Conservation (phyloP, 371 early-diverging fungal genomes). For the Gilbertella persicaria region DNA sequence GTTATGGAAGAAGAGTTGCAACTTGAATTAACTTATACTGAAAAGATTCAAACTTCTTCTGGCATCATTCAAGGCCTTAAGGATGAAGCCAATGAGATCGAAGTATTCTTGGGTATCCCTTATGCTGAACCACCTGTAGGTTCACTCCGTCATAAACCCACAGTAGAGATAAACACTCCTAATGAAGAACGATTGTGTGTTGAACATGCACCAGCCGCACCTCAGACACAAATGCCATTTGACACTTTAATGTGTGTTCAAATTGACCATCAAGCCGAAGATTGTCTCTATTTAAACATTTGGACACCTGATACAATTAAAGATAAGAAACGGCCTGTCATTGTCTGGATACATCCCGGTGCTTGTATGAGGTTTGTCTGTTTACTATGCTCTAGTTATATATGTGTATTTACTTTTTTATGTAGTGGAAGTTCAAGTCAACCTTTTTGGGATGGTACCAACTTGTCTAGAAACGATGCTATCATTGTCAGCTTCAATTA, state of each 20-base stretch:
- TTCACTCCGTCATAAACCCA: constrained; percentile 32
- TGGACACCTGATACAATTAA: constrained; percentile 29
- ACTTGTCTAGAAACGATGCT: constrained; percentile 32
- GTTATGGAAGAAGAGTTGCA: not conserved
- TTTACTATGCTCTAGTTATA: not conserved
- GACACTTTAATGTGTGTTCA: constrained; percentile 45
- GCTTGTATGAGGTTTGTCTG: constrained; percentile 28
- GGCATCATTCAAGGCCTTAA: constrained; percentile 33
- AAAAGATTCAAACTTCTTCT: constrained; percentile 20
- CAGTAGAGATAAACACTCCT: constrained; percentile 19
- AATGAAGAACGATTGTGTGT: constrained; percentile 18
- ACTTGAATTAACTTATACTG: constrained; percentile 11
- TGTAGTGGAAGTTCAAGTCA: constrained; percentile 36
- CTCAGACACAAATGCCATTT: constrained; percentile 39
- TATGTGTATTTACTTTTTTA: not conserved
- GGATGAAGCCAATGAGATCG: constrained; percentile 21
- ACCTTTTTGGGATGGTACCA: constrained; percentile 41
- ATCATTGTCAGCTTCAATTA: constrained; percentile 44
- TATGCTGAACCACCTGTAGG: constrained; percentile 39
- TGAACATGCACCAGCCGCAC: constrained; percentile 28
- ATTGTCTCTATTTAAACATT: constrained; percentile 40
- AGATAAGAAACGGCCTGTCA: constrained; percentile 28
- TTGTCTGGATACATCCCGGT: constrained; percentile 43
- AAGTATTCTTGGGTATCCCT: constrained; percentile 40
- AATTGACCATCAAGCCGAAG: constrained; percentile 35